phyloP scores from a whole-genome alignment of 495 filamentous ascomycete species.

The Haplographium delicatum region DNA sequence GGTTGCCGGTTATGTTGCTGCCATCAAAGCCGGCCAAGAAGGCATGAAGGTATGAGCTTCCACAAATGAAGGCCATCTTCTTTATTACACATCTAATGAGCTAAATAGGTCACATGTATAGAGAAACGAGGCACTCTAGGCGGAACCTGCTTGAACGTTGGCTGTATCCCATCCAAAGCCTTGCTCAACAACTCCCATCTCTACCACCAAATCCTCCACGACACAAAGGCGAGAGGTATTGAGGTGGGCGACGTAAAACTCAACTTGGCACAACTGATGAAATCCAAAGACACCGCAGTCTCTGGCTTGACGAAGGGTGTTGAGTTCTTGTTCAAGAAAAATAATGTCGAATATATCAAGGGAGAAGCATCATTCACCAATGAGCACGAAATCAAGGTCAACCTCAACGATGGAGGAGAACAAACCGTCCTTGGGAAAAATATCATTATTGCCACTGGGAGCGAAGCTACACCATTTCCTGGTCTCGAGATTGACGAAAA shows the following conservation, averaged over 20 bases:
- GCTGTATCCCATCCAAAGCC: slow-evolving; percentile 98
- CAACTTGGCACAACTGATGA: slow-evolving; percentile 93
- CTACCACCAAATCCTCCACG: slow-evolving; percentile 96
- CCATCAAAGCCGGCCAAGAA: slow-evolving; percentile 97
- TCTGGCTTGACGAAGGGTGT: slow-evolving; percentile 90
- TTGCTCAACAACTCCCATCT: slow-evolving; percentile 99
- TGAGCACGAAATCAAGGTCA: slow-evolving; percentile 87
- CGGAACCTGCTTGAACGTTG: slow-evolving; percentile 97
- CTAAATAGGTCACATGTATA: slow-evolving; percentile 83
- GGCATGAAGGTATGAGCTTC: slow-evolving; percentile 80
- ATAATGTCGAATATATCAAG: slow-evolving; percentile 94
- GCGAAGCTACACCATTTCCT: slow-evolving; percentile 92
- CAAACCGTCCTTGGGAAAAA: slow-evolving; percentile 81
- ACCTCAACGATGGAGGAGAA: slow-evolving; percentile 86
- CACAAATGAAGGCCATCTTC: slow-evolving; percentile 2
- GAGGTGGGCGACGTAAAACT: slow-evolving; percentile 94
- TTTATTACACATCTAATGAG: slow-evolving; percentile 13
- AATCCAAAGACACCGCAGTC: slow-evolving; percentile 92
- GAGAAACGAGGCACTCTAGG: slow-evolving; percentile 95
- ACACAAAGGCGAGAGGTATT: slow-evolving; percentile 95
- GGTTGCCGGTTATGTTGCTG: slow-evolving; percentile 97
- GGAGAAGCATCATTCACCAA: slow-evolving; percentile 82
- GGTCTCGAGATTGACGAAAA: slow-evolving; percentile 95
- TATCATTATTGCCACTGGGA: slow-evolving; percentile 94
- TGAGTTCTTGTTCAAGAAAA: slow-evolving; percentile 98